These are phyloP conservation scores for Dicorynia guianensis DNA, from an alignment of 306 rosid genomes.

Conservation along the genomic window DNA sequence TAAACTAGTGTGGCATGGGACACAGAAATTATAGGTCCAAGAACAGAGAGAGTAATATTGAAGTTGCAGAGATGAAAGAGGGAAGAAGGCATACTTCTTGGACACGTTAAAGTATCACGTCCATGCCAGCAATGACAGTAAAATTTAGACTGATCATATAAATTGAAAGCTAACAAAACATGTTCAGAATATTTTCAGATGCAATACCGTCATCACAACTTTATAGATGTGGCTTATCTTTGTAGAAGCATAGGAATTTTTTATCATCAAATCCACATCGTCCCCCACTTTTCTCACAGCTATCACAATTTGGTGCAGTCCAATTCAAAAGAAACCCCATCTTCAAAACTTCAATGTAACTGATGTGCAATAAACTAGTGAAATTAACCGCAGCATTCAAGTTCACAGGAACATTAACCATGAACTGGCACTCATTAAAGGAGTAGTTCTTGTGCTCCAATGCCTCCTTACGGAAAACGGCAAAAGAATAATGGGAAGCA, in stretches of 20 bases:
- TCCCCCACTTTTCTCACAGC: conserved; percentile 54
- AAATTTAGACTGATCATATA: no score
- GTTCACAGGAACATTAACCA: conserved; percentile 43
- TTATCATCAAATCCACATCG: conserved; percentile 50
- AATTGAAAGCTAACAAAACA: background rate
- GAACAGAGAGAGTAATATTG: no score
- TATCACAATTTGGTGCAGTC: conserved; percentile 48
- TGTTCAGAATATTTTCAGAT: background rate
- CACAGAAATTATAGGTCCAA: no score
- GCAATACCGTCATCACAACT: conserved; percentile 53
- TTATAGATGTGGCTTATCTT: conserved; percentile 38
- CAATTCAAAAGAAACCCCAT: conserved; percentile 60
- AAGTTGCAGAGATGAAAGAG: no score
- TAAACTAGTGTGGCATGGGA: no score
- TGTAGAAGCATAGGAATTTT: conserved; percentile 49
- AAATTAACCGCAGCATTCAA: background rate
- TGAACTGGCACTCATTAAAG: conserved; percentile 36
- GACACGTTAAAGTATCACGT: no score
- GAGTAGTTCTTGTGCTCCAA: conserved; percentile 36
- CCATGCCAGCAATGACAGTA: no score
- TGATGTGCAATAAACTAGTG: conserved; percentile 36
- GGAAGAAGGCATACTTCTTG: no score
- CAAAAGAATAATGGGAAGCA: conserved; percentile 48
- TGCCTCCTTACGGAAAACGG: conserved; percentile 40
- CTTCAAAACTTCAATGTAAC: conserved; percentile 47